Conservation (phyloP, 2,329 filamentous ascomycete species). For the Thielaviopsis punctulata region DNA sequence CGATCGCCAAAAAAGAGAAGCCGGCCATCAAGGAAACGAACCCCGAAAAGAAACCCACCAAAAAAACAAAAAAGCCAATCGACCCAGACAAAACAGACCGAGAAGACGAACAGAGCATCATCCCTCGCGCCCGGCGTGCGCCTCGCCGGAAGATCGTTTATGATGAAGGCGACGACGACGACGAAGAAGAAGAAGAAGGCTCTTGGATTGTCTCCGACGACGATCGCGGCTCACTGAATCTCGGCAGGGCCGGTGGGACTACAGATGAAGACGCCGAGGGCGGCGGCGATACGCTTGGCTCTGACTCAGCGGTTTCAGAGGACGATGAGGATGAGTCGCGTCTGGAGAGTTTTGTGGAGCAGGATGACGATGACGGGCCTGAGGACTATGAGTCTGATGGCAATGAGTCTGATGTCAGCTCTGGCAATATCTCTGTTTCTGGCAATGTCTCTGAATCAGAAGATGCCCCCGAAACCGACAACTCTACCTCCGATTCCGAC, state of each 20-base stretch:
- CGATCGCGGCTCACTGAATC: conserved; percentile 39
- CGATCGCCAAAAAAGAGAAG: conserved; percentile 14
- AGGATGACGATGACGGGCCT: conserved; percentile 26
- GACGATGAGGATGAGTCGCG: conserved; percentile 38
- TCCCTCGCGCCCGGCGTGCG: conserved; percentile 15
- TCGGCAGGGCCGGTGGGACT: conserved; percentile 67
- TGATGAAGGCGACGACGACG: conserved; percentile 37
- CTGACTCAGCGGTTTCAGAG: conserved; percentile 44
- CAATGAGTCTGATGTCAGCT: conserved; percentile 10
- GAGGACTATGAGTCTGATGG: conserved; percentile 16
- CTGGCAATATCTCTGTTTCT: conserved; percentile 7
- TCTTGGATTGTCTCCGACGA: conserved; percentile 65
- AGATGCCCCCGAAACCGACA: conserved; percentile 6
- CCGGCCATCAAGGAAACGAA: conserved; percentile 14
- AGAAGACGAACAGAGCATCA: conserved; percentile 12
- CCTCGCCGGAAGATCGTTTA: conserved; percentile 41
- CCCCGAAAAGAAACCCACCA: conserved; percentile 1
- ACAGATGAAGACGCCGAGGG: conserved; percentile 80
- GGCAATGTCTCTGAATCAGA: conserved; percentile 4
- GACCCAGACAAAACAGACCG: conserved; percentile 13
- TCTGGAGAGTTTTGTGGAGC: conserved; percentile 36
- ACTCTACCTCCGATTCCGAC: conserved; percentile 21
- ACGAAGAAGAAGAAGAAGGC: conserved; percentile 51
- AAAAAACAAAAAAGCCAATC: conserved; percentile 21
- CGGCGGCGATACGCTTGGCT: conserved; percentile 60